Percentiles rank a stretch among this genome's conserved stretches.
These are phyloP conservation scores for Flaveria trinervia DNA, from an alignment of 129 eudicot species.

Conservation along the genomic window DNA sequence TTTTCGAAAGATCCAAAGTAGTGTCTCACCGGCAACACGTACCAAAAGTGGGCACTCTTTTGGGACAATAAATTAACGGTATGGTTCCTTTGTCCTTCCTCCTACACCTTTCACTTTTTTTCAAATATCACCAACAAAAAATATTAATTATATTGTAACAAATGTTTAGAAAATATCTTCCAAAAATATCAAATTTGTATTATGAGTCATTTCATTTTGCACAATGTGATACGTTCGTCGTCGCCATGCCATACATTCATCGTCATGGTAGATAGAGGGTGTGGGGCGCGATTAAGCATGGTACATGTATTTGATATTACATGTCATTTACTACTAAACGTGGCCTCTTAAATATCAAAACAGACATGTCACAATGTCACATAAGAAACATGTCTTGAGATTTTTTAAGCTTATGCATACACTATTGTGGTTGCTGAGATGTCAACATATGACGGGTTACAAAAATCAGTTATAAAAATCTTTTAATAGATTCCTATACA, in stretches of 20 bases:
- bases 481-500: no score
- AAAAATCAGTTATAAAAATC: no score
- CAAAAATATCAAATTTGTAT: slow-evolving; percentile 1
- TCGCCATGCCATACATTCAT: neutral
- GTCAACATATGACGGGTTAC: no score
- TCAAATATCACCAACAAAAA: neutral
- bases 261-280: neutral
- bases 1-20: slow-evolving; percentile 38
- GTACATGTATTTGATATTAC: neutral
- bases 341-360: neutral
- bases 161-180: slow-evolving; percentile 6
- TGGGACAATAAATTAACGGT: slow-evolving; percentile 33
- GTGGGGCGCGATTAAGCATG: neutral
- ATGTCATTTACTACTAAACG: neutral
- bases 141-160: neutral
- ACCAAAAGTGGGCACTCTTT: slow-evolving; percentile 40
- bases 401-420: neutral
- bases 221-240: neutral
- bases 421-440: no score
- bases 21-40: slow-evolving; percentile 35
- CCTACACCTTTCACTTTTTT: slow-evolving; percentile 22
- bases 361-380: neutral
- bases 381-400: neutral
- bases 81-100: slow-evolving; percentile 46
- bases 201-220: no score